Conservation (phyloP, 768 basidiomycete genomes). For the Galerina sulciceps region DNA sequence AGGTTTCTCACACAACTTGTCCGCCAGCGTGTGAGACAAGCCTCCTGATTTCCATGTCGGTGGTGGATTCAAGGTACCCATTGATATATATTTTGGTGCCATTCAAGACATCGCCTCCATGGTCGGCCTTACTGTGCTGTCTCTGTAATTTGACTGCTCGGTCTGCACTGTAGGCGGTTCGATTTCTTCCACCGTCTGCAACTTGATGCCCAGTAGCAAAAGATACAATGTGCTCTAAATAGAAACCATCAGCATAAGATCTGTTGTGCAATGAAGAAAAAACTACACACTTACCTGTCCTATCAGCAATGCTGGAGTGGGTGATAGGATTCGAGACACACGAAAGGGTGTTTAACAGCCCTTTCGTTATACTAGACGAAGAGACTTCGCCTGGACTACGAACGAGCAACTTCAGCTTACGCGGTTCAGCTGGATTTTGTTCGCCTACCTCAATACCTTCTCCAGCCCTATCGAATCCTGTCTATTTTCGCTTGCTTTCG, state of each 20-base stretch:
- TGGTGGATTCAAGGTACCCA: constrained; percentile 72
- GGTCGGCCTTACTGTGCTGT: constrained; percentile 21
- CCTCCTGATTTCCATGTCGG: constrained; percentile 80
- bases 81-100: constrained; percentile 69
- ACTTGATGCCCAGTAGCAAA: constrained; percentile 73
- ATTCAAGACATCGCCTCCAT: constrained; percentile 30
- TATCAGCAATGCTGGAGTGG: constrained; percentile 64
- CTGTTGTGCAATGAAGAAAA: background rate
- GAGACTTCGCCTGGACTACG: background rate
- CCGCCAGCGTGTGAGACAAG: constrained; percentile 72
- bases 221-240: constrained; percentile 63
- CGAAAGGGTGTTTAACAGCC: constrained; percentile 63
- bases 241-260: background rate
- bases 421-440: no score
- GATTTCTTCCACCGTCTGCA: constrained; percentile 44
- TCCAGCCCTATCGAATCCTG: background rate
- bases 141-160: constrained; percentile 49
- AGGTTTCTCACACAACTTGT: constrained; percentile 53
- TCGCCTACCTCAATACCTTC: background rate
- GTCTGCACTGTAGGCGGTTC: constrained; percentile 42
- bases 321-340: constrained; percentile 80
- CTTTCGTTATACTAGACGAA: constrained; percentile 49
- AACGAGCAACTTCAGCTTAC: no score
- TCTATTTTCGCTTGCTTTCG: background rate
- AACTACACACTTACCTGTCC: constrained; percentile 53